These are phyloP conservation scores for Olyra latifolia DNA, from an alignment of 176 grass and related monocot species.

Conservation along the genomic window DNA sequence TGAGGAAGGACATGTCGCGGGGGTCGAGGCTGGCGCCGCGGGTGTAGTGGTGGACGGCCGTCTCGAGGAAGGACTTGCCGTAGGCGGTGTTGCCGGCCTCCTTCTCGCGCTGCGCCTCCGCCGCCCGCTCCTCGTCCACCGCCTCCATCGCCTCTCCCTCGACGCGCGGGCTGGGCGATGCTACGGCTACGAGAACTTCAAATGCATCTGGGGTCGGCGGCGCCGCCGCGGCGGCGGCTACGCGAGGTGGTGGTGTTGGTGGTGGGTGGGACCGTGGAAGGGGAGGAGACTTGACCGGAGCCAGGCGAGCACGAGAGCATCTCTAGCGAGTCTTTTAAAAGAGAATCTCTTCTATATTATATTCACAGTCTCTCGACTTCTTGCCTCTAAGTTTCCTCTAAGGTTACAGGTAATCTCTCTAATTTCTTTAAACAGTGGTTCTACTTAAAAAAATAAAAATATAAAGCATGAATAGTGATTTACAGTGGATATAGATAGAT, in stretches of 20 bases:
- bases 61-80: slow-evolving; percentile 20
- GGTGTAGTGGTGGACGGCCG: slow-evolving; percentile 30
- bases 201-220: slow-evolving; percentile 12
- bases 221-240: slow-evolving; percentile 25
- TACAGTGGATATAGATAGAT: too few species aligned
- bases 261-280: not conserved
- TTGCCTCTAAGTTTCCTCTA: too few species aligned
- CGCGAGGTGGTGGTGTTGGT: not conserved
- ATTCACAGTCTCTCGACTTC: too few species aligned
- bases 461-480: too few species aligned
- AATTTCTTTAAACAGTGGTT: too few species aligned
- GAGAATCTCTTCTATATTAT: too few species aligned
- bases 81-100: slow-evolving; percentile 29
- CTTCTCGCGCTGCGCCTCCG: slow-evolving; percentile 26
- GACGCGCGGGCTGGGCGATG: not conserved
- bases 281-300: slow-evolving; percentile 19
- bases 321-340: too few species aligned
- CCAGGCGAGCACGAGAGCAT: too few species aligned
- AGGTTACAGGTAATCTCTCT: too few species aligned
- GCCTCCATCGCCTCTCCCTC: slow-evolving; percentile 2
- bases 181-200: not conserved
- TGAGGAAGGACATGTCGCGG: slow-evolving; percentile 56
- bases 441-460: too few species aligned
- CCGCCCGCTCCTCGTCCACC: not conserved
- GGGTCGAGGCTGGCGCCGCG: not conserved